phyloP scores from a whole-genome alignment of 106 monocot genomes.

The Ottelia alismoides region DNA sequence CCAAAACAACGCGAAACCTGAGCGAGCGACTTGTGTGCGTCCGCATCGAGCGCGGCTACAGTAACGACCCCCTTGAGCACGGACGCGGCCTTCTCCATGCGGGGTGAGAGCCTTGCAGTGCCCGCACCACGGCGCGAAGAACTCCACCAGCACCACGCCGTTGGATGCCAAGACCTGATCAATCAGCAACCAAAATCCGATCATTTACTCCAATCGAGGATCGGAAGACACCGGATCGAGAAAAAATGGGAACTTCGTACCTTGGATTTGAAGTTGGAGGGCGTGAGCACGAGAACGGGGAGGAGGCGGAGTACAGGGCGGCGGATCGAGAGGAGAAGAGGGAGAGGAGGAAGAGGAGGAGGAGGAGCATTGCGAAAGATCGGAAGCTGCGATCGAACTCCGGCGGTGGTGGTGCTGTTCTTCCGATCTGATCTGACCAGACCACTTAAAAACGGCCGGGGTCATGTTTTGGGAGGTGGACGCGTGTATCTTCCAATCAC shows the following conservation, averaged over 20 bases:
- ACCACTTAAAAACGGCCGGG: too few species aligned
- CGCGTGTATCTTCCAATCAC: too few species aligned
- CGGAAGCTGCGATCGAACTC: too few species aligned
- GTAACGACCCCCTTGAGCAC: conserved; percentile 88
- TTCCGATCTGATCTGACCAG: too few species aligned
- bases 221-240: too few species aligned
- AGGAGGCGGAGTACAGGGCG: conserved; percentile 82
- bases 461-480: too few species aligned
- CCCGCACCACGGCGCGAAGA: conserved; percentile 99
- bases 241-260: too few species aligned
- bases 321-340: conserved; percentile 9
- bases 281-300: conserved; percentile 80
- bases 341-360: conserved; percentile 7
- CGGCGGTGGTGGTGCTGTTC: too few species aligned
- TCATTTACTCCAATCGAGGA: neutral
- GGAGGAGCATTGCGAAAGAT: too few species aligned
- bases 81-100: conserved; percentile 63
- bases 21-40: conserved; percentile 69
- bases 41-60: conserved; percentile 85
- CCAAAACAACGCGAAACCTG: too few species aligned
- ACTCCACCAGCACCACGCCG: conserved; percentile 88
- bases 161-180: conserved; percentile 65
- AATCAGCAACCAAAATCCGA: neutral
- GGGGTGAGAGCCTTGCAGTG: conserved; percentile 91
- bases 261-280: conserved; percentile 98